Evolutionary conservation across 2,329 filamentous ascomycete genomes (phyloP).

Genomic region (Calonectria honghensis): DNA sequence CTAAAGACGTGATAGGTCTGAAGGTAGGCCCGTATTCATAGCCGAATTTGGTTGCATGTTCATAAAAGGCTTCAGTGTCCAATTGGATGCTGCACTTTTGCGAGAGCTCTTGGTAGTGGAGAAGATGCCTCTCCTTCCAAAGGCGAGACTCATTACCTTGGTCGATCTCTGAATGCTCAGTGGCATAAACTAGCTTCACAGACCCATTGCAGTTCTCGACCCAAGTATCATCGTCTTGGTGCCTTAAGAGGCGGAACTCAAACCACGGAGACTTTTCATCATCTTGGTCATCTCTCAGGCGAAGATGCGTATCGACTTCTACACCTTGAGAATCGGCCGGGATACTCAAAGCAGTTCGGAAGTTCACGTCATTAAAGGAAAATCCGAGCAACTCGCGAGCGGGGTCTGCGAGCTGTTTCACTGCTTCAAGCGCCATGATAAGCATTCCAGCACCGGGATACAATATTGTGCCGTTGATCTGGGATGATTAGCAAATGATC

Average conservation of each 20-base stretch:
- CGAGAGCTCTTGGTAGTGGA: background rate
- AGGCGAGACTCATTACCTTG: slow-evolving; percentile 1
- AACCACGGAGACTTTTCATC: background rate
- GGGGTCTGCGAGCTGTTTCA: background rate
- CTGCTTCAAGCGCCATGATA: slow-evolving; percentile 25
- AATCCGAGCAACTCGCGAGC: background rate
- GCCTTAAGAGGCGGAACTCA: background rate
- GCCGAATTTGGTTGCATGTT: background rate
- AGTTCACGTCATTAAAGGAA: background rate
- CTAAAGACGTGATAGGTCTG: background rate
- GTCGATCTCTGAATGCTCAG: slow-evolving; percentile 2
- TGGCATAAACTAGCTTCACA: background rate
- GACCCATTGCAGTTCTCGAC: slow-evolving; percentile 1
- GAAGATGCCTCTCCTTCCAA: slow-evolving; percentile 6
- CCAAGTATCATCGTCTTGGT: background rate
- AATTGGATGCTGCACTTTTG: background rate
- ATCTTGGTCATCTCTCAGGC: background rate
- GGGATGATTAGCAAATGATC: background rate
- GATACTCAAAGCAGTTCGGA: background rate
- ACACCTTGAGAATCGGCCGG: background rate
- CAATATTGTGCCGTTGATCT: slow-evolving; percentile 1
- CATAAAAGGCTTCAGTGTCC: background rate
- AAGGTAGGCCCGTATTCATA: slow-evolving; percentile 16
- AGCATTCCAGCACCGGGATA: slow-evolving; percentile 25
- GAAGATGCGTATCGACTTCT: background rate